Evolutionary conservation across 495 filamentous ascomycete species (phyloP), one percentile per base, ranked within the genome.

Genomic region (Cladorrhinum samala): DNA sequence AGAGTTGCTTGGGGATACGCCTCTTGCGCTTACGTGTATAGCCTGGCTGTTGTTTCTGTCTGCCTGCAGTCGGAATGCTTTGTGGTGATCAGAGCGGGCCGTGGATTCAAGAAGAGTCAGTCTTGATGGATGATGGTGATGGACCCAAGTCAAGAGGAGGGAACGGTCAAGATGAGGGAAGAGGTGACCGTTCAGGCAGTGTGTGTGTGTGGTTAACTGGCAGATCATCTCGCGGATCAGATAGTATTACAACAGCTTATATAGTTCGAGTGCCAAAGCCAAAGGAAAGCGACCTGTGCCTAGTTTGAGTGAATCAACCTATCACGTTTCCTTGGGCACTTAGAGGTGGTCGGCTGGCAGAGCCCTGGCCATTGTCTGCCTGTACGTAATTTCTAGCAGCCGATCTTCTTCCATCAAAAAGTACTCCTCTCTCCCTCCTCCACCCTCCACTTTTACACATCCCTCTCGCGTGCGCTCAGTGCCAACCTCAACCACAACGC

Each of bases 351-450:
- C 52, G 54, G 57, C 54, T 59, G 56, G 58, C 45, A 60, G 49
- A 43, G 48, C 59, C 58, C 58, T 51, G 60, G 46, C 50, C 54
- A 49, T 57, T 55, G 57, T 59, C 55, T 60, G 54, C 58, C 58
- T 52, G 65, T 61, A 66, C 63, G 65, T 66, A 68, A 68, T 68
- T 60, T 65, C 54, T 66, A 60, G 58, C 60, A 58, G 62, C 65
- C 63, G 60, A 62, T 57, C 58, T 55, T 49, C 60, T 54, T 62
- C 54, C 55, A 41, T 58, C 49, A 51, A 45, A n/a, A n/a, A 42
- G 49, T 53, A 50, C 54, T 57, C 57, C 56, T 62, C 59, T 51
- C 53, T 57, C 33, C 46, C 54, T 56, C 54, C 59, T 59, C 57
- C 54, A 55, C 45, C 54, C 38, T 56, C 49, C 49, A 42, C 40